phyloP scores from a whole-genome alignment of 768 basidiomycete species.

The Phylloporus sp. region DNA sequence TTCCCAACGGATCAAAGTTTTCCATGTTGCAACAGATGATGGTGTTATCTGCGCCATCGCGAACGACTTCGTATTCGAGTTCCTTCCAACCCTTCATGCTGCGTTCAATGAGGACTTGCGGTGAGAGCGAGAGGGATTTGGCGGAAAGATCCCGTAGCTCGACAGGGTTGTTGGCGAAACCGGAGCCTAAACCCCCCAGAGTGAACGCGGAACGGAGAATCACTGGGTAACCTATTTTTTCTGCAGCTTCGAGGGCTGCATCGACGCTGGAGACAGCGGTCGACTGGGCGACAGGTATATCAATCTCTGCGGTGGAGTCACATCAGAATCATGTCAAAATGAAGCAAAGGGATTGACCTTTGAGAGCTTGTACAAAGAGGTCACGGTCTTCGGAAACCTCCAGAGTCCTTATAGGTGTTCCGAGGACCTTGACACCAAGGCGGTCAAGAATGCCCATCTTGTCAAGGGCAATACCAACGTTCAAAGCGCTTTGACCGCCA shows the following conservation, averaged over 20 bases:
- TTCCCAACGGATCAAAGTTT: constrained; percentile 98
- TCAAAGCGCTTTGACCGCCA: constrained; percentile 96
- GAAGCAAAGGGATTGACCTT: constrained; percentile 52
- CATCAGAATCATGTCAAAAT: constrained; percentile 2
- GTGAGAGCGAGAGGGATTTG: constrained; percentile 83
- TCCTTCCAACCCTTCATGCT: constrained; percentile 99
- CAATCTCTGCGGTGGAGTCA: constrained; percentile 65
- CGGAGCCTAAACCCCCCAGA: constrained; percentile 96
- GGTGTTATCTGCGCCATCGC: constrained; percentile 97
- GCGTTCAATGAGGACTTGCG: constrained; percentile 95
- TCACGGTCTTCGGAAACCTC: constrained; percentile 97
- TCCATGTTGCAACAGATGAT: constrained; percentile 99
- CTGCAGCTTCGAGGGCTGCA: constrained; percentile 88
- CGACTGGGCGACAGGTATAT: constrained; percentile 93
- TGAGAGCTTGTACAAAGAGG: constrained; percentile 92
- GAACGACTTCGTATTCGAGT: constrained; percentile 98
- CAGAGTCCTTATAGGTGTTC: constrained; percentile 90
- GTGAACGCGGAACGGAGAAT: constrained; percentile 97
- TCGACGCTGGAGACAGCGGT: constrained; percentile 96
- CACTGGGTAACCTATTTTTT: constrained; percentile 92
- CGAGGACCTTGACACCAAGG: constrained; percentile 88
- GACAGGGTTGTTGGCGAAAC: constrained; percentile 92
- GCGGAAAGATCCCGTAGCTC: constrained; percentile 94
- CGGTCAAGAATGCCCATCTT: constrained; percentile 95
- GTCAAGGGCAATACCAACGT: constrained; percentile 95